Evolutionary conservation across 306 rosid genomes (phyloP), one percentile per base, ranked within the genome.

Genomic region (Alnus glutinosa): DNA sequence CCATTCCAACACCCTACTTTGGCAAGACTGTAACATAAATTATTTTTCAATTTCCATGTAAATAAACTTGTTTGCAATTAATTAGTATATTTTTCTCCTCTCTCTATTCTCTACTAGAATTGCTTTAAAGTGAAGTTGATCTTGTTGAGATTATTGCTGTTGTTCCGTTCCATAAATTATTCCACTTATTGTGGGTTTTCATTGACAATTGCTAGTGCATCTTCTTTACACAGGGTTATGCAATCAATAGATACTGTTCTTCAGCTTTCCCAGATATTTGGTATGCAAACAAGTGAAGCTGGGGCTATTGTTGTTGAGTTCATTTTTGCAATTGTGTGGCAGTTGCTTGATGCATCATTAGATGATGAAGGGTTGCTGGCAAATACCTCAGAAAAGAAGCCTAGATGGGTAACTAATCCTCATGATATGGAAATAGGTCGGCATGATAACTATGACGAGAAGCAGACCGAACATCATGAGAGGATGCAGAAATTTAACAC

Each of bases 321-420:
- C 86, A 77, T 91, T 74, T 95, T 95, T 85, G 89, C 96, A 44
- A 78, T 86, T 83, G 92, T 87, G 79, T 91, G 93, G 92, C 98
- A 93, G 83, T 88, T 95, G 83, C 93, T 95, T 86, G 99, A 95
- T 83, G 96, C 99, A 34, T 90, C 92, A 47, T 84, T 95, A 80
- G 96, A 77, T 42, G 97, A 95, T 67, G 98, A 95, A 85, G 98
- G 99, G 76, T 78, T 95, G 77, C 81, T 95, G 73, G 90, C 89
- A 82, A 85, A 68, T 75, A 85, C 88, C 64, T 76, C 76, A 36
- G 96, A 90, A 77, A 90, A 90, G 85, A 86, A 83, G 71, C 89
- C 90, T 79, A 89, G 37, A 80, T 95, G 97, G 98, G 83, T 78
- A 37, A 75, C 78, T 58, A 81, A 85, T 52, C 84, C 86, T 82